Conservation (phyloP, 805 yeast genomes). For the Brettanomyces naardenensis region DNA sequence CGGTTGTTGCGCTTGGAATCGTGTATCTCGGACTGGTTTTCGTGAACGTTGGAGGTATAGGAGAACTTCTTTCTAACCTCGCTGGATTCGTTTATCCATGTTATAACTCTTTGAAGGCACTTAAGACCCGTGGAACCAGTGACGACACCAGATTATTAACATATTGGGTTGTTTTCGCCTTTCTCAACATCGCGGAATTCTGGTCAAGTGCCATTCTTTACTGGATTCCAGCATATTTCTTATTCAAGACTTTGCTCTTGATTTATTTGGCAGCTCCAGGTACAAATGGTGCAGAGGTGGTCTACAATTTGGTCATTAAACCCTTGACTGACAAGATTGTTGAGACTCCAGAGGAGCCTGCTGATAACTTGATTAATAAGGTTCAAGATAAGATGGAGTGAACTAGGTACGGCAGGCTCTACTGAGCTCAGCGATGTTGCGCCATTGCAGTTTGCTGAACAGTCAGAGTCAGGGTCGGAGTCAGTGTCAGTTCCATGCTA, state of each 20-base stretch:
- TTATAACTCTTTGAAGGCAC: conserved; percentile 77
- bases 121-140: conserved; percentile 55
- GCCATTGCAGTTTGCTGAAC: too few relatives aligned
- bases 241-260: conserved; percentile 82
- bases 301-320: conserved; percentile 57
- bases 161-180: conserved; percentile 98
- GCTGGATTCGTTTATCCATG: conserved; percentile 91
- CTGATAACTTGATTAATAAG: conserved; percentile 31
- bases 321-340: conserved; percentile 48
- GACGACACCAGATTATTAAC: conserved; percentile 89
- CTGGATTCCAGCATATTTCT: conserved; percentile 96
- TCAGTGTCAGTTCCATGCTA: too few relatives aligned
- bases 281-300: conserved; percentile 74
- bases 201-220: conserved; percentile 90
- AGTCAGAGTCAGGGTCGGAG: too few relatives aligned
- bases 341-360: conserved; percentile 18
- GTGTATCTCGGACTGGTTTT: conserved; percentile 73
- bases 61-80: conserved; percentile 86
- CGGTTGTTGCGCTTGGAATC: conserved; percentile 55
- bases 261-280: conserved; percentile 83
- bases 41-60: conserved; percentile 89
- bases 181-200: conserved; percentile 85
- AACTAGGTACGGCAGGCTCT: too few relatives aligned
- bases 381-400: conserved; percentile 40
- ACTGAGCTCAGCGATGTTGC: too few relatives aligned